Conservation (phyloP, 2,329 filamentous ascomycete species). For the Ceratocystis diversiconidia region DNA sequence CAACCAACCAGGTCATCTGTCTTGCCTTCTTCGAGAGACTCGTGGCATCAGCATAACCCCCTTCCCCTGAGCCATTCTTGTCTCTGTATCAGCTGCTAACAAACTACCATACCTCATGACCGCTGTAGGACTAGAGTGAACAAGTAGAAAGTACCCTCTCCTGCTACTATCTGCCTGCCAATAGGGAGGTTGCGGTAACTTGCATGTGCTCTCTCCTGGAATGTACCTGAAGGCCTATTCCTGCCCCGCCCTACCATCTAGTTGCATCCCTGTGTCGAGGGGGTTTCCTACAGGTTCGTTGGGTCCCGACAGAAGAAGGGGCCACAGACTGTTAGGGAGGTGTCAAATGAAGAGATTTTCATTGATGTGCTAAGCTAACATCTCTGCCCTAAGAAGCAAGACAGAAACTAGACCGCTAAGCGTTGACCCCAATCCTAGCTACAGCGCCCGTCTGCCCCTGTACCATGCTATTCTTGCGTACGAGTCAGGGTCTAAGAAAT, state of each 20-base stretch:
- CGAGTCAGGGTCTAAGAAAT: too few species aligned
- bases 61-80: constrained; percentile 1
- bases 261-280: neutral
- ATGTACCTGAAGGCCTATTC: neutral
- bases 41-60: neutral
- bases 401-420: too few species aligned
- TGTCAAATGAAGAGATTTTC: neutral
- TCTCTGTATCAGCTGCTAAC: constrained; percentile 2
- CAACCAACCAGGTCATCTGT: neutral
- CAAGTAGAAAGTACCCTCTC: neutral
- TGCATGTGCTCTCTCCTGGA: neutral
- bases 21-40: neutral
- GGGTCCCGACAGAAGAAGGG: neutral
- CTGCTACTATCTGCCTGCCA: neutral
- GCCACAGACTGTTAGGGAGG: neutral
- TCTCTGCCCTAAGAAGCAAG: too few species aligned
- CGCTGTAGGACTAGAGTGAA: neutral
- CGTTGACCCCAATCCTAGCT: too few species aligned
- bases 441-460: too few species aligned
- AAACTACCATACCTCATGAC: neutral
- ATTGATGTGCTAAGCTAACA: neutral
- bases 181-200: neutral
- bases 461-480: too few species aligned
- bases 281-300: neutral
- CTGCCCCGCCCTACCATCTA: neutral